Base-by-base conservation (phyloP, 306 rosid genomes). In the Vigna trinervia region DNA sequence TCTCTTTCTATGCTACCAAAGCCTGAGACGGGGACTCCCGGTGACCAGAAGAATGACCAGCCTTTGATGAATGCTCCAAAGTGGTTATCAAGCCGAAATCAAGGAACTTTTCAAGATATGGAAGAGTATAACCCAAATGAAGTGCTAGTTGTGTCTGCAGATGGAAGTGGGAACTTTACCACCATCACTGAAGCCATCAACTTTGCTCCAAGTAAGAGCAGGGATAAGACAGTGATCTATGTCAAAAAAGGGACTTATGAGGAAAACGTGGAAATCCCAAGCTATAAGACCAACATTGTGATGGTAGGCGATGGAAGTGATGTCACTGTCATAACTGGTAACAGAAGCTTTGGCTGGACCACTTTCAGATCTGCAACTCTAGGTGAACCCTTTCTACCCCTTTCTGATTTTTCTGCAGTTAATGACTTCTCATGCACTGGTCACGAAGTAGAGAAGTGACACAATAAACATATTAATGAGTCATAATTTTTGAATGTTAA, bases 351-450 rank as follows among this genome's bases (percentile, higher is more conserved):
- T 0, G 84, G 0, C 1, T 90, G 96, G 93, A 87, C 92, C 84
- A 82, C 91, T 67, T 92, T 82, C 91, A 81, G 92, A 59, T 92
- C 97, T 84, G 96, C 94, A 76, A 90, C 97, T 30, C 69, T 90
- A 14, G 94, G 96, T 90, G 81, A 53, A 53, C 36, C 26, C 38
- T 43, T 50, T 12, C 4, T 9, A 5, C 47, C 80, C 61, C 34
- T 79, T 32, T 32, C 43, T 1, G 2, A 23, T 57, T 57, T 57
- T 22, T 30, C 34, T 30, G 34, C 34, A 30, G 8, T 32, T 47
- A 47, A 17, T 17, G 32, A 48, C 6, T 61, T 19, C 9, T 34
- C 26, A 28, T 51, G 52, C 43, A 51, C 39, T 34, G 43, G 41
- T 9, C 26, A 63, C 7, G 17, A 7, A 6, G 32, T 11, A 28